Conservation (phyloP, 331 rosid genomes). For the Malus hybrid region DNA sequence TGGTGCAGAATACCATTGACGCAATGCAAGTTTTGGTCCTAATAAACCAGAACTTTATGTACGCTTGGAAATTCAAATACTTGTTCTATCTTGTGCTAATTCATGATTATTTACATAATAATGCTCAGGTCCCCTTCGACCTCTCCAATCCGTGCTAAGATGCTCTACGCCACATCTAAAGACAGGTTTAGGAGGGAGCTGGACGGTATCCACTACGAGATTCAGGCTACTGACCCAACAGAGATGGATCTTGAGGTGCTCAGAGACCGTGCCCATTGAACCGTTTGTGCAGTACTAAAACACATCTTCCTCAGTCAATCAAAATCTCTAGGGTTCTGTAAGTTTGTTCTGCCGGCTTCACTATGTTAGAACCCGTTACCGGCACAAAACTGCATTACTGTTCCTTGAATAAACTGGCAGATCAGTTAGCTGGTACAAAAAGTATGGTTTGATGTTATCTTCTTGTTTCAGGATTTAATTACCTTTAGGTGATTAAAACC, state of each 20-base stretch:
- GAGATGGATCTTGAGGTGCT: slow-evolving; percentile 96
- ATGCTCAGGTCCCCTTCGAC: slow-evolving; percentile 76
- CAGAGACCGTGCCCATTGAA: slow-evolving; percentile 78
- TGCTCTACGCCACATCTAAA: slow-evolving; percentile 93
- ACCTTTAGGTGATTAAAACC: slow-evolving; percentile 3
- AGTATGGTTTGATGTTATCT: slow-evolving; percentile 19
- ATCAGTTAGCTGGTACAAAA: slow-evolving; percentile 13
- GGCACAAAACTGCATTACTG: slow-evolving; percentile 10
- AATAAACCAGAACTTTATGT: neutral
- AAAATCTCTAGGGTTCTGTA: slow-evolving; percentile 11
- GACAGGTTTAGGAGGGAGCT: slow-evolving; percentile 79
- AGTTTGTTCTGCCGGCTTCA: slow-evolving; percentile 23
- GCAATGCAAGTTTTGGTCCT: neutral
- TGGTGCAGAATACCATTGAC: neutral
- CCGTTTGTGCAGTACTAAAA: slow-evolving; percentile 1
- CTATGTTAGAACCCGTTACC: slow-evolving; percentile 23
- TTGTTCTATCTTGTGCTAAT: neutral
- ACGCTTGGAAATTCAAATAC: neutral
- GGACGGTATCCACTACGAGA: slow-evolving; percentile 86
- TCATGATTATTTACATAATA: neutral
- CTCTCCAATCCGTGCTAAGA: slow-evolving; percentile 85
- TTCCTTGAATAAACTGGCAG: slow-evolving; percentile 37
- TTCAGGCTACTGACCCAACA: slow-evolving; percentile 92
- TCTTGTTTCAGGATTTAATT: slow-evolving; percentile 19
- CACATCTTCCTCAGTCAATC: slow-evolving; percentile 9